A percentile compares a stretch with the other conserved stretches of the same genome.
These are phyloP conservation scores for Delonix regia DNA, from an alignment of 306 rosid genomes.

Conservation along the genomic window DNA sequence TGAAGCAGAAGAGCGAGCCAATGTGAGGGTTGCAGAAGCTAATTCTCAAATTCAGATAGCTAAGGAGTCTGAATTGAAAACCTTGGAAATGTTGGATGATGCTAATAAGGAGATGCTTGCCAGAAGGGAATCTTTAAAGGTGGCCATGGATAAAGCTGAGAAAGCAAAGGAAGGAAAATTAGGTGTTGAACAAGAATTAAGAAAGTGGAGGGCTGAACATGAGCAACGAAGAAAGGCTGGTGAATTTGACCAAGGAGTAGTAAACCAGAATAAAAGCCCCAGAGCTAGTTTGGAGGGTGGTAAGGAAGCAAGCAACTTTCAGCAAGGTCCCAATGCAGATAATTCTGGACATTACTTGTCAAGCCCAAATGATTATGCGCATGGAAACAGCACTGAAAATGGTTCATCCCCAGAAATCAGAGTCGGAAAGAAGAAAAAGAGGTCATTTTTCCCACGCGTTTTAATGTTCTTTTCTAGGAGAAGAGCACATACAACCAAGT, in stretches of 20 bases:
- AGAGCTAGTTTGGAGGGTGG: constrained; percentile 68
- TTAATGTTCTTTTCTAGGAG: constrained; percentile 86
- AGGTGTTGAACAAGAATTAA: constrained; percentile 91
- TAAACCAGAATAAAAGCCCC: constrained; percentile 63
- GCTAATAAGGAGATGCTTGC: constrained; percentile 73
- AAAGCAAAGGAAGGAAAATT: constrained; percentile 97
- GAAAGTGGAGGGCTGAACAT: constrained; percentile 94
- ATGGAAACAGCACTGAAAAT: constrained; percentile 38
- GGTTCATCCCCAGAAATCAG: constrained; percentile 63
- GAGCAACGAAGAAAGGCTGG: constrained; percentile 80
- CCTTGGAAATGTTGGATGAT: constrained; percentile 81
- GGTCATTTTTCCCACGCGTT: constrained; percentile 77
- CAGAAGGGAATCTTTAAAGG: constrained; percentile 72
- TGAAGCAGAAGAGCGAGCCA: constrained; percentile 92
- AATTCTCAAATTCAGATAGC: constrained; percentile 76
- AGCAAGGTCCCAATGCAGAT: constrained; percentile 33
- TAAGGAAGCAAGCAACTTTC: constrained; percentile 50
- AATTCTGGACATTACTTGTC: constrained; percentile 41
- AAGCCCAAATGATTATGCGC: constrained; percentile 53
- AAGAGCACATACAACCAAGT: constrained; percentile 55
- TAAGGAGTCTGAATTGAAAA: constrained; percentile 78
- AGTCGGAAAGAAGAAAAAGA: constrained; percentile 77
- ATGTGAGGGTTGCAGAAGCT: constrained; percentile 74
- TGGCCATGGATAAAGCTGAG: constrained; percentile 93
- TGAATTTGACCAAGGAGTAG: constrained; percentile 58